Base-by-base conservation (phyloP, 192 early-diverging fungal species). In the Coemansia sp. region DNA sequence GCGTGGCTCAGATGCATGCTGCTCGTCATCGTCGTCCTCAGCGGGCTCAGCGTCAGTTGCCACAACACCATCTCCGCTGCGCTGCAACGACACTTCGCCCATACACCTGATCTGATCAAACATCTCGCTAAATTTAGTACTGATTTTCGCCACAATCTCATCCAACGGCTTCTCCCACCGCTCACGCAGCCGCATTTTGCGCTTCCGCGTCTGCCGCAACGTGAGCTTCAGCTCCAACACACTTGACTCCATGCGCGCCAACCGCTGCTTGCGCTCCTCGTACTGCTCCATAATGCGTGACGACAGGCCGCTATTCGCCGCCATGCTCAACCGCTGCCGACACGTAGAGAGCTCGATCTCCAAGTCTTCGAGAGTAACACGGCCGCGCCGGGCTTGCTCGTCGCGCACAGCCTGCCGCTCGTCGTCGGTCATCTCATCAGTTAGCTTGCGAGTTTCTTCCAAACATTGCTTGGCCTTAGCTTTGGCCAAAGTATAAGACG, bases 141-240 rank as follows among this genome's bases (percentile, higher is more conserved):
- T 88, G 56, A 98, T 93, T 25, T 60, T 48, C 1, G 21, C 55
- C 1, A 96, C 75, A 3, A 97, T 72, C 0, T 63, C 65, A 3
- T 60, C 65, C 41, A 98, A 66, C 48, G 87, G 83, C 11, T 73
- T 67, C 51, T 89, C 81, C 94, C 95, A 98, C 35, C 82, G 63
- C 6, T 69, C 62, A 3, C 76, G 73, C 24, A 83, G 55, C 0
- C 59, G 24, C 49, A 23, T 50, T 58, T 88, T 84, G 2, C 76
- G 67, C 6, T 51, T 57, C 6, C 50, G 55, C 49, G 85, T 53
- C 62, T 58, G 62, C 5, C 25, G 63, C 54, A 88, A 65, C 41
- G 69, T 62, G 2, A 45, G 62, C 48, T 84, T 66, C 45, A 83
- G 69, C n/a, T 69, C 54, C 35, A 84, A 60, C 32, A 83, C 65